Evolutionary conservation across 2,329 filamentous ascomycete genomes (phyloP), one percentile per base, ranked within the genome.

Genomic region (Ophiostoma ulmi): DNA sequence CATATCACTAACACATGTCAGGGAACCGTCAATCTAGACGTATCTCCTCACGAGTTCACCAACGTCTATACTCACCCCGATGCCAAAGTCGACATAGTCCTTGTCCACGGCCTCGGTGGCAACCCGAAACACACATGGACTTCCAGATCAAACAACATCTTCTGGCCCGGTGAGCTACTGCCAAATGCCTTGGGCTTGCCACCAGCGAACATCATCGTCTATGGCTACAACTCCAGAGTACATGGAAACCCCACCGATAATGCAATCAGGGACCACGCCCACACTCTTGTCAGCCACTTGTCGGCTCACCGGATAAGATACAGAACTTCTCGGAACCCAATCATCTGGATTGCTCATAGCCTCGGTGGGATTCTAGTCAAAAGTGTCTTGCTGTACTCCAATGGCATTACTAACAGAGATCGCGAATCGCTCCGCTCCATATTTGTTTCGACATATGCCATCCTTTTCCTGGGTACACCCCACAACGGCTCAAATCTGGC

Each of bases 391-490:
- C 83, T 91, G 68, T 88, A 90, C 77, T 90, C 88, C 65, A 85
- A 86, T 74, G 89, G 88, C 75, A 77, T 91, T 14, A 83, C 82
- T 8, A 84, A 83, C 58, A 83, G 85, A 70, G 84, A 87, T 74
- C 85, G 88, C 52, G 86, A 91, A 72, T 85, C 90, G 70, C 83
- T 88, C 48, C 85, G 90, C 26, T 89, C 89, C 13, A 86, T 93
- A 69, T 92, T 86, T 74, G 85, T 92, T 11, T 92, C 90, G 0
- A 93, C 91, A 0, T 93, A 89, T 76, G 91, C 88, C 35, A 86
- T 93, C 71, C 83, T 93, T 44, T 94, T 94, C 77, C 83, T 94
- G 38, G 91, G 91, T 17, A 94, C 91, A 17, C 91, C 91, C 7
- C 91, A 93, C 77, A 87, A 84, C 22, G 91, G 90, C 10, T 88